phyloP scores from a whole-genome alignment of 2,329 filamentous ascomycete species.

The Fusarium buharicum region DNA sequence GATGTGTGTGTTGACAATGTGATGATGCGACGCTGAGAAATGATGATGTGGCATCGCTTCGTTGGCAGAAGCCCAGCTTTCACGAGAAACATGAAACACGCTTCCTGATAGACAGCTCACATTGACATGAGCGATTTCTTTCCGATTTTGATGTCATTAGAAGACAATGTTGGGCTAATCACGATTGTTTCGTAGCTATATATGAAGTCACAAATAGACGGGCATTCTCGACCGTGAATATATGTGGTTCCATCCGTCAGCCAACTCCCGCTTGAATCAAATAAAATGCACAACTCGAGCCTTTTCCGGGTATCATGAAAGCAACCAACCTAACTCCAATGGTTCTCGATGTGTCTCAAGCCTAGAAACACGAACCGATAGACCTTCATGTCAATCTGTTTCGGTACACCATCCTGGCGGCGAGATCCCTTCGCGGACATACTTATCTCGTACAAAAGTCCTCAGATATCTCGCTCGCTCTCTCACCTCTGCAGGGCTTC shows the following conservation, averaged over 20 bases:
- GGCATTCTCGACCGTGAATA: background rate
- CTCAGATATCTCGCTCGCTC: constrained; percentile 38
- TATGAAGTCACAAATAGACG: background rate
- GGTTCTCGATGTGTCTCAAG: background rate
- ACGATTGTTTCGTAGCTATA: background rate
- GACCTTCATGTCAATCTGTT: constrained; percentile 3
- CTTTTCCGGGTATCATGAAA: constrained; percentile 36
- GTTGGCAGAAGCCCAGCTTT: constrained; percentile 33
- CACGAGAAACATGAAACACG: constrained; percentile 17
- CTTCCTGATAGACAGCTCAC: background rate
- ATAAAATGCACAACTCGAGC: background rate
- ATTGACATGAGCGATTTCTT: constrained; percentile 4
- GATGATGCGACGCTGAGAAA: constrained; percentile 31
- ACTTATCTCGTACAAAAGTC: constrained; percentile 34
- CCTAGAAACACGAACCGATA: constrained; percentile 1
- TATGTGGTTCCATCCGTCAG: background rate
- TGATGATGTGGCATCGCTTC: constrained; percentile 41
- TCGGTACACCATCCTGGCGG: constrained; percentile 46
- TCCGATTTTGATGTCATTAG: constrained; percentile 5
- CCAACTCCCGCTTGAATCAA: no score
- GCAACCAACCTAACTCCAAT: constrained; percentile 24
- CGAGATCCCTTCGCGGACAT: constrained; percentile 14
- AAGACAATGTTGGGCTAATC: background rate
- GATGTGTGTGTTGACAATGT: constrained; percentile 10
- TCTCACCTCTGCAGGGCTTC: constrained; percentile 33